Evolutionary conservation across 2,329 filamentous ascomycete genomes (phyloP).

Genomic region (Colletotrichum sidae): DNA sequence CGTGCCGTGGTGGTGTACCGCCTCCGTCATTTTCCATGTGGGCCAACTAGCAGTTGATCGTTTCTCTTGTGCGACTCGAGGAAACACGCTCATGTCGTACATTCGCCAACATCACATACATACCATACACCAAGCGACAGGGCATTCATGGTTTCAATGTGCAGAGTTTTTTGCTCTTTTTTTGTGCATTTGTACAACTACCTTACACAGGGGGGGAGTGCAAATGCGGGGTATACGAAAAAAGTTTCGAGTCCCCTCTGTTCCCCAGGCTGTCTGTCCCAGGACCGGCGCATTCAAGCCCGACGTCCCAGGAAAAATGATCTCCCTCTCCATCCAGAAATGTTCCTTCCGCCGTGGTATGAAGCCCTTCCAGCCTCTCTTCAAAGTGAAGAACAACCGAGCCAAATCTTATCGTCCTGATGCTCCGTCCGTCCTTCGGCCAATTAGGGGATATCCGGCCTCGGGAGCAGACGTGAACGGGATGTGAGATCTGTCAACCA

Average conservation of each 20-base stretch:
- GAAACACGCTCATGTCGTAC: constrained; percentile 6
- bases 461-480: constrained; percentile 1
- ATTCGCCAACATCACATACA: not conserved
- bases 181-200: constrained; percentile 54
- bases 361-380: constrained; percentile 29
- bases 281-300: constrained; percentile 14
- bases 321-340: constrained; percentile 19
- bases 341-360: constrained; percentile 18
- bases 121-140: not conserved
- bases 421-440: constrained; percentile 16
- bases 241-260: constrained; percentile 23
- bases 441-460: constrained; percentile 38
- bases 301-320: constrained; percentile 4
- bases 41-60: constrained; percentile 5
- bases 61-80: constrained; percentile 6
- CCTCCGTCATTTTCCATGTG: constrained; percentile 23
- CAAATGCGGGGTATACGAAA: constrained; percentile 23
- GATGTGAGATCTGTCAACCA: constrained; percentile 13
- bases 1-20: not conserved
- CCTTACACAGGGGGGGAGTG: constrained; percentile 47
- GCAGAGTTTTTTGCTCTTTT: constrained; percentile 49
- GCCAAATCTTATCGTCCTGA: constrained; percentile 10
- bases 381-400: constrained; percentile 28
- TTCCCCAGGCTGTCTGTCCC: constrained; percentile 19
- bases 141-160: not conserved